Percentiles rank a stretch among this genome's conserved stretches.
Evolutionary conservation across 108 stramenopile genomes (phyloP).

Genomic region (Cylindrotheca fusiformis): DNA sequence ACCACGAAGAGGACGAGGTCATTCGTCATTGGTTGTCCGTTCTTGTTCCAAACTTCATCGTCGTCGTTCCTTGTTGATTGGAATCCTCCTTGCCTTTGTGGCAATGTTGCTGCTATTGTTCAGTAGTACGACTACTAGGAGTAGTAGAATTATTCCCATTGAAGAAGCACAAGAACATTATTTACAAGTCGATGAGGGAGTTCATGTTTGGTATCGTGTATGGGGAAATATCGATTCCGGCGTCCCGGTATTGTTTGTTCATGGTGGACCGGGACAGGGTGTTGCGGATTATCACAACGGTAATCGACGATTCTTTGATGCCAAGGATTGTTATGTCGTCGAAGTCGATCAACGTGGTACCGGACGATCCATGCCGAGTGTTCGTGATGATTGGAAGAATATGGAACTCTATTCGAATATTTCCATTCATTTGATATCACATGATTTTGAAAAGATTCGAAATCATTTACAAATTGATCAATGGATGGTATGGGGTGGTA

Average conservation of each 20-base stretch:
- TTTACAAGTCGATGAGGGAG: constrained; percentile 13
- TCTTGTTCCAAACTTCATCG: too few species aligned
- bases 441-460: constrained; percentile 52
- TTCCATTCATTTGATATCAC: constrained; percentile 33
- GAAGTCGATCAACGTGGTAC: constrained; percentile 49
- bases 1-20: too few species aligned
- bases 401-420: constrained; percentile 37
- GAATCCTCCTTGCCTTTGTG: too few species aligned
- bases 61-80: too few species aligned
- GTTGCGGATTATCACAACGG: constrained; percentile 36
- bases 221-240: constrained; percentile 30
- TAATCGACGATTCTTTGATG: constrained; percentile 37
- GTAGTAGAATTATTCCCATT: constrained; percentile 14
- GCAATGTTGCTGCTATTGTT: too few species aligned
- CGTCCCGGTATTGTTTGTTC: constrained; percentile 36
- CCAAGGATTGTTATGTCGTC: constrained; percentile 26
- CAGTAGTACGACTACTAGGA: too few species aligned
- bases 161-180: constrained; percentile 25
- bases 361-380: constrained; percentile 36
- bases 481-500: constrained; percentile 64
- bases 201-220: constrained; percentile 31
- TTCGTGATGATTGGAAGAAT: constrained; percentile 32
- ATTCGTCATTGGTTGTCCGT: too few species aligned
- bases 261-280: constrained; percentile 42
- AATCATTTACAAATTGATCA: constrained; percentile 41